Evolutionary conservation across 2,329 filamentous ascomycete species (phyloP).

Genomic region (Elsinoe australis): DNA sequence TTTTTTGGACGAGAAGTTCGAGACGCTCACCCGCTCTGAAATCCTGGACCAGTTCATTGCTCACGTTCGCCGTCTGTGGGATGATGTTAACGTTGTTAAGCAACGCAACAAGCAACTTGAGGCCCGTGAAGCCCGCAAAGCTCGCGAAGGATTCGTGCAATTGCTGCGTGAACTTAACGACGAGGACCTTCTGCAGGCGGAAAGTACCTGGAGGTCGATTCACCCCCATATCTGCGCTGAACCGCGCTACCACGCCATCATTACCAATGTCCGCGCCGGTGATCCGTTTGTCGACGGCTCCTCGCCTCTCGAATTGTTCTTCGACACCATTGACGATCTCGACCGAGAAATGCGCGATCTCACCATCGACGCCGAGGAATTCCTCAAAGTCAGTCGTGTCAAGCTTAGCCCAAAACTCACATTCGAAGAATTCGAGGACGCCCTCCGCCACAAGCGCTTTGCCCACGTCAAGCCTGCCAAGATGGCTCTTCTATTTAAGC

Average conservation of each 20-base stretch:
- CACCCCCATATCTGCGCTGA: conserved; percentile 69
- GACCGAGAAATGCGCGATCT: conserved; percentile 75
- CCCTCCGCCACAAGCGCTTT: conserved; percentile 82
- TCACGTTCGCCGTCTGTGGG: conserved; percentile 87
- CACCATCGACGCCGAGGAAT: conserved; percentile 73
- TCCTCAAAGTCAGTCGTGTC: conserved; percentile 16
- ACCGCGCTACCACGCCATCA: conserved; percentile 71
- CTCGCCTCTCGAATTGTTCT: conserved; percentile 84
- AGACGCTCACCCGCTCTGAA: conserved; percentile 77
- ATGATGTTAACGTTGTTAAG: conserved; percentile 80
- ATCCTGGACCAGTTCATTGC: conserved; percentile 88
- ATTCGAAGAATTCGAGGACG: too few relatives aligned
- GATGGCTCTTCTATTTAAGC: conserved; percentile 16
- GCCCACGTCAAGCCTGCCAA: conserved; percentile 60
- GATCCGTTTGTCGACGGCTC: conserved; percentile 49
- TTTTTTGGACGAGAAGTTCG: conserved; percentile 75
- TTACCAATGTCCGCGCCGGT: conserved; percentile 56
- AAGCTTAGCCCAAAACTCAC: conserved; percentile 49
- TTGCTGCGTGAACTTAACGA: conserved; percentile 67
- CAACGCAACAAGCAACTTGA: conserved; percentile 81
- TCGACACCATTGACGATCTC: conserved; percentile 91
- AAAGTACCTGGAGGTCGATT: conserved; percentile 82
- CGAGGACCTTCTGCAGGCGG: conserved; percentile 77
- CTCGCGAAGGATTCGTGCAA: conserved; percentile 69
- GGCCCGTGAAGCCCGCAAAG: conserved; percentile 73